Base-by-base conservation (phyloP, 2,329 filamentous ascomycete genomes). In the Penicillium brasilianum region DNA sequence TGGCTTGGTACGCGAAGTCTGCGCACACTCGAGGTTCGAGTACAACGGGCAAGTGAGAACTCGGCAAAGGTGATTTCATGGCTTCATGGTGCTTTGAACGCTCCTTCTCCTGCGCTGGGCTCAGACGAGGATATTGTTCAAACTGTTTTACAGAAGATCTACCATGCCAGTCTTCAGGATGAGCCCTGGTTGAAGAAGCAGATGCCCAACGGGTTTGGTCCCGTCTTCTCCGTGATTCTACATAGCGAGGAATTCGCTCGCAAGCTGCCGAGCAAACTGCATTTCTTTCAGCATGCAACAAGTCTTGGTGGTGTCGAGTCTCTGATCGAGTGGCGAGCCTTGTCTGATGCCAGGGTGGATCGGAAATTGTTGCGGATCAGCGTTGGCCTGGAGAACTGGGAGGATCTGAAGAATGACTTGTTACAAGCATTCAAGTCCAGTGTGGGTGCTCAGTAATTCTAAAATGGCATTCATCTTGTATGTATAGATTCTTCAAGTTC, bases 271-370 rank as follows among this genome's bases (percentile, higher is more conserved):
- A 90, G 88, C 71, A 90, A 90, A 76, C 78, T 98, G 74, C 74
- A 81, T 1, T 83, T 97, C 36, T 98, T 98, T 80, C 91, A 97
- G 70, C 94, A 99, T 77, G 94, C 94, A 2, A 99, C 95, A 0
- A 96, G 92, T 76, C 79, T 99, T 25, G 94, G 94, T 1, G 93
- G 94, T 7, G 92, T 98, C 14, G 95, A 98, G 84, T 96, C 92
- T 73, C 78, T 98, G 80, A 93, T 99, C 66, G 95, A 99, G 83
- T 99, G 95, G 95, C 84, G 95, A 58, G 86, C 90, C 30, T 92
- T 98, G 90, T 90, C 88, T 61, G 94, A 99, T 80, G 71, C 79
- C 0, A 81, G 76, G 1, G 88, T 96, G 22, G 91, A 96, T 70
- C 85, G 82, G 71, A 83, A 86, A 61, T 75, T 98, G 73, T 71